phyloP scores from a whole-genome alignment of 1,284 basidiomycete species.

The Marasmius sp. region DNA sequence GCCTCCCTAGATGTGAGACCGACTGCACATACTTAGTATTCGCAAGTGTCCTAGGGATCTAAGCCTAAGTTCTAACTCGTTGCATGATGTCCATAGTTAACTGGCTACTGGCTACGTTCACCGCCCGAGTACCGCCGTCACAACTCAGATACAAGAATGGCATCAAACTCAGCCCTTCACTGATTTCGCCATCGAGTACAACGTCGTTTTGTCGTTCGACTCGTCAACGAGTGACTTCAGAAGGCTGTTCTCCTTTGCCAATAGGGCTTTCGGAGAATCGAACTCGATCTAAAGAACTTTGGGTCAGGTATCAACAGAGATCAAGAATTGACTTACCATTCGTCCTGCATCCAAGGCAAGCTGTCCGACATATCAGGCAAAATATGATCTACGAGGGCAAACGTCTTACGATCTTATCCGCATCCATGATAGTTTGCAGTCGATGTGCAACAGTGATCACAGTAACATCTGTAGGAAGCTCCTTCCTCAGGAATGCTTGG shows the following conservation, averaged over 20 bases:
- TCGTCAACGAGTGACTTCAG: background rate
- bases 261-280: conserved; percentile 24
- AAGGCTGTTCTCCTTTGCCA: background rate
- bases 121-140: too few relatives aligned
- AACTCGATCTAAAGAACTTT: conserved; percentile 33
- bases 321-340: conserved; percentile 5
- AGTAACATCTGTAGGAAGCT: conserved; percentile 55
- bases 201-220: background rate
- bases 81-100: too few relatives aligned
- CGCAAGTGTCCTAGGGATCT: too few relatives aligned
- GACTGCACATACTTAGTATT: too few relatives aligned
- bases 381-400: conserved; percentile 31
- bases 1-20: too few relatives aligned
- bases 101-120: too few relatives aligned
- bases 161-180: too few relatives aligned
- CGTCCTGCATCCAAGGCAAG: conserved; percentile 17
- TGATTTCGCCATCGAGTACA: background rate
- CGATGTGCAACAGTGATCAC: conserved; percentile 70
- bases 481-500: conserved; percentile 54
- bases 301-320: background rate
- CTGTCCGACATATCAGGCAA: background rate
- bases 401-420: conserved; percentile 40
- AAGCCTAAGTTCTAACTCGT: too few relatives aligned
- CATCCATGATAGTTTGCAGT: conserved; percentile 70
- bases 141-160: too few relatives aligned